These are phyloP conservation scores for Favolaschia claudopus DNA, from an alignment of 768 basidiomycete species.

Conservation along the genomic window DNA sequence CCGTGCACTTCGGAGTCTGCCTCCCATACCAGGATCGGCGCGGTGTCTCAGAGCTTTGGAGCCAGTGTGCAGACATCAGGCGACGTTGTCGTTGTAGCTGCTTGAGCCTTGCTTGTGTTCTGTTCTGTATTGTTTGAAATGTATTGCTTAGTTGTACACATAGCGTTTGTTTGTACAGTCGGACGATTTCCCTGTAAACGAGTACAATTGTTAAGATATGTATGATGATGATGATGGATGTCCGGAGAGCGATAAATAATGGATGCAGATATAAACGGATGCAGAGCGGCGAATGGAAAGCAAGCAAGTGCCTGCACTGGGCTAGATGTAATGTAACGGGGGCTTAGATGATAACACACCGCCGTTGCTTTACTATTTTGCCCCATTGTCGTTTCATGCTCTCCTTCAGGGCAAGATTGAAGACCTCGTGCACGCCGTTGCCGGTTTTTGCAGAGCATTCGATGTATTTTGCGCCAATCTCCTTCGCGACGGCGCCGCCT, in stretches of 20 bases:
- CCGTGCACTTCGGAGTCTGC: no score
- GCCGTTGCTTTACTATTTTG: constrained; percentile 71
- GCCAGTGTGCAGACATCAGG: no score
- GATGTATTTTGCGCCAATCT: constrained; percentile 92
- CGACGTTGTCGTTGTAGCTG: no score
- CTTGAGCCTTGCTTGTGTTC: no score
- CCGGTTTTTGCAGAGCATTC: constrained; percentile 97
- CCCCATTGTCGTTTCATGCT: constrained; percentile 85
- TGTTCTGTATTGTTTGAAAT: no score
- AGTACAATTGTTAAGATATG: not conserved
- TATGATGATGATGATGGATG: not conserved
- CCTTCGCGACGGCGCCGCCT: constrained; percentile 84
- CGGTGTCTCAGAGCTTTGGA: no score
- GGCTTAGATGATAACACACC: constrained; percentile 69
- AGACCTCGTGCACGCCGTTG: constrained; percentile 89
- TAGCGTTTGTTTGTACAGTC: no score
- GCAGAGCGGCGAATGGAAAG: constrained; percentile 1
- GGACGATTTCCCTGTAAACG: not conserved
- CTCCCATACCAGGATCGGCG: constrained; percentile 7
- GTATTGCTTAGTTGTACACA: no score
- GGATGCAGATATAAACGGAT: constrained; percentile 8
- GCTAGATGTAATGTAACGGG: not conserved
- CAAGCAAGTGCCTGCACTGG: not conserved
- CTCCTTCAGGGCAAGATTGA: constrained; percentile 87
- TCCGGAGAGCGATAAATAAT: constrained; percentile 3